phyloP scores from a whole-genome alignment of 352 stramenopile species.

The Phytophthora idaei region DNA sequence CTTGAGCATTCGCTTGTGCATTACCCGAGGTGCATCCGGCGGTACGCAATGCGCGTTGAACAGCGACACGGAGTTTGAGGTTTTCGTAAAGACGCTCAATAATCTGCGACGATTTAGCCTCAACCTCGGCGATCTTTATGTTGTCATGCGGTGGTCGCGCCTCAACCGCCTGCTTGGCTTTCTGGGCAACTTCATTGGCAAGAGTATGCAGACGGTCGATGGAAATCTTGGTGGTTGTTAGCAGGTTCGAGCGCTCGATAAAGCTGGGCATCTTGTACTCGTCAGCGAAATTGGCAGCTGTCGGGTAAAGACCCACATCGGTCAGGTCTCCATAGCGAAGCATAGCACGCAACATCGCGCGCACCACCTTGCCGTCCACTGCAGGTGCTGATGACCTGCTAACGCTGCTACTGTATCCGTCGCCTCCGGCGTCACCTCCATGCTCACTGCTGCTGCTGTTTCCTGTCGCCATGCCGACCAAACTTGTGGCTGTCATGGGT shows the following conservation, averaged over 20 bases:
- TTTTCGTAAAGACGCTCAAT: conserved; percentile 88
- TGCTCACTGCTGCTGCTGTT: conserved; percentile 38
- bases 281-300: conserved; percentile 67
- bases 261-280: conserved; percentile 83
- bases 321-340: conserved; percentile 82
- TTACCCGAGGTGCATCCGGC: conserved; percentile 47
- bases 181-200: conserved; percentile 69
- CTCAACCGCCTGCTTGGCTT: conserved; percentile 57
- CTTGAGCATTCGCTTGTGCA: conserved; percentile 48
- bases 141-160: conserved; percentile 60
- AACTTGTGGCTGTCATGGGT: conserved; percentile 32
- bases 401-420: conserved; percentile 43
- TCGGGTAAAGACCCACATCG: conserved; percentile 65
- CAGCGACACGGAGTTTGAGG: conserved; percentile 81
- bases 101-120: conserved; percentile 73
- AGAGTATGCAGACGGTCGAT: conserved; percentile 61
- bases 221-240: conserved; percentile 54
- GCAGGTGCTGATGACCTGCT: conserved; percentile 29
- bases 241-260: conserved; percentile 68
- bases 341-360: conserved; percentile 69
- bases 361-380: conserved; percentile 70
- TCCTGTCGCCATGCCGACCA: conserved; percentile 15
- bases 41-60: conserved; percentile 73
- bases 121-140: conserved; percentile 80
- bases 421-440: conserved; percentile 47